Evolutionary conservation across 2,329 filamentous ascomycete genomes (phyloP).

Genomic region (Akanthomyces muscarius): DNA sequence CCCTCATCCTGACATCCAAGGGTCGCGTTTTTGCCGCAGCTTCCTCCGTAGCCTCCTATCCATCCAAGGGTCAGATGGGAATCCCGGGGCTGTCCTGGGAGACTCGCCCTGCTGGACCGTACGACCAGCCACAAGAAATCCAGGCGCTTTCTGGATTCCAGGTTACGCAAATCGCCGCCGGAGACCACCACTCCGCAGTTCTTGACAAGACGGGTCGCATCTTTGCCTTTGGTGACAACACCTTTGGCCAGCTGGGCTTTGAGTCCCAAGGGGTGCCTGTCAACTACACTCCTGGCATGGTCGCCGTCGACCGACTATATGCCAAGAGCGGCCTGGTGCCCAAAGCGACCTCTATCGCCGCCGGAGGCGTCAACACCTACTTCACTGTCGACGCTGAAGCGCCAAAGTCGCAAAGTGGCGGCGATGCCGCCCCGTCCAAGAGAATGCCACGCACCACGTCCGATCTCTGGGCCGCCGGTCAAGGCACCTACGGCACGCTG

Average conservation of each 20-base stretch:
- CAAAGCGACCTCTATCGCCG: constrained; percentile 71
- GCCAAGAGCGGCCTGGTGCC: constrained; percentile 58
- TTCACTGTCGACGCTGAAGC: constrained; percentile 76
- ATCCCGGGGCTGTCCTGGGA: constrained; percentile 78
- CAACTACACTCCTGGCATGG: constrained; percentile 64
- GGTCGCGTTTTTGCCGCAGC: constrained; percentile 90
- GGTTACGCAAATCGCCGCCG: constrained; percentile 71
- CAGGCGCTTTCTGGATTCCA: constrained; percentile 65
- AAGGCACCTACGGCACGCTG: constrained; percentile 77
- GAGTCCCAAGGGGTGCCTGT: constrained; percentile 58
- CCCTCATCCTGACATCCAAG: constrained; percentile 74
- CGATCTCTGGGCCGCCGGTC: constrained; percentile 84
- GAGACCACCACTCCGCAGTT: constrained; percentile 81
- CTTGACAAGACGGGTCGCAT: constrained; percentile 72
- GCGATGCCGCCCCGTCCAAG: constrained; percentile 28
- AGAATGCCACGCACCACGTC: constrained; percentile 30
- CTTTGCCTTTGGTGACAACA: constrained; percentile 89
- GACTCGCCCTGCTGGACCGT: constrained; percentile 70
- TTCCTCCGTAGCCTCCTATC: constrained; percentile 72
- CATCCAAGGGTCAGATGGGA: constrained; percentile 80
- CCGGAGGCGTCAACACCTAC: constrained; percentile 83
- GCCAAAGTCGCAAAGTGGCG: constrained; percentile 25
- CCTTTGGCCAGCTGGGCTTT: constrained; percentile 85
- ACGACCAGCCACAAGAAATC: constrained; percentile 80
- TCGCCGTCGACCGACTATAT: constrained; percentile 73